These are phyloP conservation scores for Magnaporthiopsis rhizophila DNA, from an alignment of 2,329 filamentous ascomycete species.

Conservation along the genomic window DNA sequence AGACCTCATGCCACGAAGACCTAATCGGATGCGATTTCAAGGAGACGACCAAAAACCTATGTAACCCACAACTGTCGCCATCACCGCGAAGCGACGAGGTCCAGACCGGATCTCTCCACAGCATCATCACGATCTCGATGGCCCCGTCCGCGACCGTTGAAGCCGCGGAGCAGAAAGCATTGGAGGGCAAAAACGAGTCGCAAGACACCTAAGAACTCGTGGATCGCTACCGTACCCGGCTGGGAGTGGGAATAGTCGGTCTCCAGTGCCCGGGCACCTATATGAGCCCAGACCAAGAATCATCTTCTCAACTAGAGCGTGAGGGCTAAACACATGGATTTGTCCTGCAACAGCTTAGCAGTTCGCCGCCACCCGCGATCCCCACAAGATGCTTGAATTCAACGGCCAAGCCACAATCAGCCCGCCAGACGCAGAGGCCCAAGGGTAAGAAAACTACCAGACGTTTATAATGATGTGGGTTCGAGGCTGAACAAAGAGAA, in stretches of 20 bases:
- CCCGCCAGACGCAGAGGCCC: neutral
- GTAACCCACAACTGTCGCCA: neutral
- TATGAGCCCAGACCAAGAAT: neutral
- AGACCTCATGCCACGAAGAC: neutral
- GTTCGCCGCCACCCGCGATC: neutral
- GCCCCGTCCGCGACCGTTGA: conserved; percentile 16
- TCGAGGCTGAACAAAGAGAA: neutral
- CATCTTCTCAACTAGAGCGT: neutral
- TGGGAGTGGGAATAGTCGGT: conserved; percentile 33
- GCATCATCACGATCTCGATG: conserved; percentile 7
- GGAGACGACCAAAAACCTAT: too few relatives aligned
- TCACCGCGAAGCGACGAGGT: neutral
- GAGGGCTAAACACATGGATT: neutral
- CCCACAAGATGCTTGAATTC: neutral
- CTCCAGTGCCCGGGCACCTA: neutral
- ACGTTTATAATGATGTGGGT: neutral
- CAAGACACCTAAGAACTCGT: conserved; percentile 37
- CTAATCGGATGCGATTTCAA: neutral
- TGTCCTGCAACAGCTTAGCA: neutral
- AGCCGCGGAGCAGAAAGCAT: conserved; percentile 19
- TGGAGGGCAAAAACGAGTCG: conserved; percentile 27
- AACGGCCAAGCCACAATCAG: neutral
- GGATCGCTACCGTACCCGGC: conserved; percentile 27
- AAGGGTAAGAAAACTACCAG: neutral
- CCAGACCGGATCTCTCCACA: neutral